phyloP scores from a whole-genome alignment of 2,329 filamentous ascomycete genomes.

The Epichloe glyceriae region DNA sequence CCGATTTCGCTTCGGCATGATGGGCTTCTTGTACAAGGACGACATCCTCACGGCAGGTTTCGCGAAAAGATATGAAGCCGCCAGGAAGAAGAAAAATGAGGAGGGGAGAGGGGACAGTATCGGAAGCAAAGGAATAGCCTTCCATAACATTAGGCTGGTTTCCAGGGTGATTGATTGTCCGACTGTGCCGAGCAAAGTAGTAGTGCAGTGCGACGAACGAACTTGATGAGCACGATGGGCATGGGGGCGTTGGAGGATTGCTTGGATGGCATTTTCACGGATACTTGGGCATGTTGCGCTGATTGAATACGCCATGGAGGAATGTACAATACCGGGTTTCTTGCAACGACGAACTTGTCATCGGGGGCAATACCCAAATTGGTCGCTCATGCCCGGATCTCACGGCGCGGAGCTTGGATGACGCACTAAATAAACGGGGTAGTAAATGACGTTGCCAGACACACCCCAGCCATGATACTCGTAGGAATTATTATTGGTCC shows the following conservation, averaged over 20 bases:
- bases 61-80: not conserved
- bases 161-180: not conserved
- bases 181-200: not conserved
- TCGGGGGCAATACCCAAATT: not conserved
- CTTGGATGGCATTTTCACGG: not conserved
- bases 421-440: not conserved
- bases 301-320: not conserved
- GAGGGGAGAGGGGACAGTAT: not conserved
- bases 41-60: not conserved
- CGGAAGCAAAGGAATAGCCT: not conserved
- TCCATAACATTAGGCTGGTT: not conserved
- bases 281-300: not conserved
- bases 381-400: not conserved
- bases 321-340: not conserved
- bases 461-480: not conserved
- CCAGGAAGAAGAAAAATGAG: not conserved
- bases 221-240: not conserved
- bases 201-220: not conserved
- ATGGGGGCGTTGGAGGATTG: not conserved
- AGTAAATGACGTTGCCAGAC: not conserved
- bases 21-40: no score
- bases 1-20: no score
- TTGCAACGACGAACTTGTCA: not conserved
- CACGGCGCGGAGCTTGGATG: not conserved
- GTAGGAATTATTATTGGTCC: not conserved